Evolutionary conservation across 2,329 filamentous ascomycete species (phyloP), one percentile per base, ranked within the genome.

Genomic region (Ophiostoma ips): DNA sequence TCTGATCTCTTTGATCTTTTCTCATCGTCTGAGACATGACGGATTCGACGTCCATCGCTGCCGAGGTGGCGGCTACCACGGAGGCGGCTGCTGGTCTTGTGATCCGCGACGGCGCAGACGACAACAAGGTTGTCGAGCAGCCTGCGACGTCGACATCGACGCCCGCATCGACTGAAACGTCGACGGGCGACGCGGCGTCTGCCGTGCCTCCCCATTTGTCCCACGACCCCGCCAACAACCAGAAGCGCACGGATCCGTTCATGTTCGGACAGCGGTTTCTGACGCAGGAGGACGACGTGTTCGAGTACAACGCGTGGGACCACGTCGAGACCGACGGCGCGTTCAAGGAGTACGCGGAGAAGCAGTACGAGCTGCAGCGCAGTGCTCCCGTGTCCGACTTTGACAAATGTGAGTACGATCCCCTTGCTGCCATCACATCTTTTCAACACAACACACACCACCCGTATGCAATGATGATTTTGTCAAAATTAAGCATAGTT

Each of bases 291-390:
- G 89, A 95, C 68, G 76, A 96, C 63, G 86, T 94, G 60, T 98
- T 90, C 68, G 84, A 94, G 65, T 95, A 92, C 77, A 98, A 98
- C 66, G 92, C 92, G 35, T 98, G 92, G 92, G 92, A 98, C 64
- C 90, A 98, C 64, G 92, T 96, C 63, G 83, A 90, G 67, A 88
- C 88, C 63, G 90, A 96, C 68, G 80, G 87, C 58, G 75, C 81
- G 37, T 96, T 95, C 73, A 82, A 83, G 62, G 79, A 84, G 62
- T 95, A 92, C 66, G 83, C 88, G 53, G 80, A 89, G 66, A 69
- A 81, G 61, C 92, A 96, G 68, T 90, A 85, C 62, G 77, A 78
- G 44, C 84, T 83, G 68, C 92, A 98, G 69, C 81, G 89, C 56
- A 78, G 83, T 59, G 76, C 84, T 54, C 90, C 89, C 51, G 92